phyloP scores from a whole-genome alignment of 2,329 filamentous ascomycete genomes.

The Penicillium sp. region DNA sequence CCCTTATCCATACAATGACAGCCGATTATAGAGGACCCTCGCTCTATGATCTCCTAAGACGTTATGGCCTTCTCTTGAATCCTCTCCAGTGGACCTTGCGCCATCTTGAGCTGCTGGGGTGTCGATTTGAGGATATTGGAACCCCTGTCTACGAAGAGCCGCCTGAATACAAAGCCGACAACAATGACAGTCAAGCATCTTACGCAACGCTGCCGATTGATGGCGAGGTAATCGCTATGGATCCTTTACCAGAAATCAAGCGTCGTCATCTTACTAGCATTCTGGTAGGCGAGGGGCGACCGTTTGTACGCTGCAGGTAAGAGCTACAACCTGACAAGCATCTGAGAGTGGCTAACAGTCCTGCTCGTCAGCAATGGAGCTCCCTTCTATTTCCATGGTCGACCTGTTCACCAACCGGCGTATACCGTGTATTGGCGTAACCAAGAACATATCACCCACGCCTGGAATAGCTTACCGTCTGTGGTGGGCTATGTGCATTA shows the following conservation, averaged over 20 bases:
- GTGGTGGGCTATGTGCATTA: constrained; percentile 12
- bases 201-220: not conserved
- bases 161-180: not conserved
- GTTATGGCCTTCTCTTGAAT: too few relatives aligned
- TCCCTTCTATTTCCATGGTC: constrained; percentile 11
- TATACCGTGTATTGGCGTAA: constrained; percentile 7
- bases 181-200: not conserved
- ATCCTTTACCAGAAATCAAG: not conserved
- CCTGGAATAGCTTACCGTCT: not conserved
- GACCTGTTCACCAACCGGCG: constrained; percentile 6
- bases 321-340: not conserved
- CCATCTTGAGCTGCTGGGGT: constrained; percentile 13
- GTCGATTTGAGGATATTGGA: constrained; percentile 10
- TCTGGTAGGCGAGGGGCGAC: constrained; percentile 1
- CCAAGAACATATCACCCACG: not conserved
- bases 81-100: constrained; percentile 10
- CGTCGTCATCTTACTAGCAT: constrained; percentile 3
- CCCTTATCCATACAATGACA: too few relatives aligned
- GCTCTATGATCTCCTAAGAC: too few relatives aligned
- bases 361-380: constrained; percentile 1
- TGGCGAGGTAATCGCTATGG: not conserved
- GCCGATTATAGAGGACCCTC: too few relatives aligned
- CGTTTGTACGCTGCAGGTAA: constrained; percentile 2
- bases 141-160: not conserved
- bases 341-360: not conserved